A percentile compares a stretch with the other conserved stretches of the same genome.
phyloP scores from a whole-genome alignment of 495 filamentous ascomycete genomes.

The Apiosordaria backusii region DNA sequence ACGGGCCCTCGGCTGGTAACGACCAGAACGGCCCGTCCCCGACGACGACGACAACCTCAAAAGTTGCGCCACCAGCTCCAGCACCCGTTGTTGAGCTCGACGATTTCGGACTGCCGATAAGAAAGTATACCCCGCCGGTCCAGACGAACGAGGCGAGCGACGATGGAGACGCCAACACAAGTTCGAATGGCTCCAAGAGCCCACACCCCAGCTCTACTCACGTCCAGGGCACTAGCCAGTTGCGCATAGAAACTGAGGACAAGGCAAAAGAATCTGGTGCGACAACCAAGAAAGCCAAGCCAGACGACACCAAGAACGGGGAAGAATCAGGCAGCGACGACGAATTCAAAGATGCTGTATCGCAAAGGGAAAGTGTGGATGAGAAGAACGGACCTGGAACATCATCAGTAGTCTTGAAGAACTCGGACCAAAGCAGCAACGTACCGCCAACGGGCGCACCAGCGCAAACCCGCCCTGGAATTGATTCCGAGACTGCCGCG shows the following conservation, averaged over 20 bases:
- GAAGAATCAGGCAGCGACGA: constrained; percentile 26
- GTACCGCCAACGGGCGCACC: not conserved
- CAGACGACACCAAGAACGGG: not conserved
- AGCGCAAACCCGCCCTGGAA: constrained; percentile 10
- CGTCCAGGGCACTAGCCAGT: not conserved
- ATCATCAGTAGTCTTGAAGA: constrained; percentile 10
- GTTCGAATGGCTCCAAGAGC: not conserved
- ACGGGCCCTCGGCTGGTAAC: constrained; percentile 26
- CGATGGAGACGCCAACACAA: constrained; percentile 7
- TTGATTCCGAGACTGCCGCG: constrained; percentile 17
- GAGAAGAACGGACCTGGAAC: constrained; percentile 23
- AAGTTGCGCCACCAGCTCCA: constrained; percentile 11
- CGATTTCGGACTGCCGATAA: constrained; percentile 55
- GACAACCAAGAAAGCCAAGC: not conserved
- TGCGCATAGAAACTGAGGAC: not conserved
- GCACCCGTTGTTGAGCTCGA: constrained; percentile 41
- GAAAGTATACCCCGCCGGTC: constrained; percentile 32
- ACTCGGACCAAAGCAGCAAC: constrained; percentile 12
- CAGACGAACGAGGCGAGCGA: not conserved
- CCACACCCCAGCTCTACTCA: not conserved
- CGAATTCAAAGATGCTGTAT: constrained; percentile 41
- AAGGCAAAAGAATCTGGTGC: not conserved
- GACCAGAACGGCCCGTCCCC: constrained; percentile 15
- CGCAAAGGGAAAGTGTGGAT: constrained; percentile 12
- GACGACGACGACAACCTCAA: constrained; percentile 10